Base-by-base conservation (phyloP, 805 yeast genomes). In the Cyberlindnera misumaiensis region DNA sequence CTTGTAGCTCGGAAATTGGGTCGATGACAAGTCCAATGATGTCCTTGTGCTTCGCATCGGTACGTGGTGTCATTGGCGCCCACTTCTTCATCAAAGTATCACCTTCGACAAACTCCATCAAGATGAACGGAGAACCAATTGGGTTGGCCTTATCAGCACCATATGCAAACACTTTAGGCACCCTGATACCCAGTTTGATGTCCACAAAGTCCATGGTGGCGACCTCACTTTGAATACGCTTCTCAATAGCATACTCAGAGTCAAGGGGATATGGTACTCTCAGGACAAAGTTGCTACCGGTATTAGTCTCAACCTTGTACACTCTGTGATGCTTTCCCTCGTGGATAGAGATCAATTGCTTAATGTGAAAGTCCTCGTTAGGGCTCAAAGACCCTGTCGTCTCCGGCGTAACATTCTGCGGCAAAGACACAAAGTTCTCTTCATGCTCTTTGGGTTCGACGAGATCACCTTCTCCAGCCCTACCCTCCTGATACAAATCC, bases 241-340 rank as follows among this genome's bases (percentile, higher is more conserved):
- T 70, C 34, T 76, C 70, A 40, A 77, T 77, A 25, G 80, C 72
- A 38, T 68, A 68, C 41, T 81, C 84, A 15, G 87, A 70, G 36
- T 82, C 83, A 42, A 80, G 64, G 37, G 76, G 73, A 58, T 93
- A 93, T 16, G 97, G 98, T 38, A 93, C 74, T 59, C 98, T 76
- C 59, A 93, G 69, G 22, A 85, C 74, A 47, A 82, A 78, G 9
- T 73, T 64, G 48, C 75, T 80, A 3, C 65, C 79, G 36, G 76
- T 72, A 46, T 73, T 73, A 39, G 88, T 66, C 15, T 75, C 74
- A 28, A 88, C 64, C 56, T 82, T 78, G 63, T 89, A 90, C 43
- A 90, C 68, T 56, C 96, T 74, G 64, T 90, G 90, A 58, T 87
- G 96, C 63, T 86, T 87, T 39, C 97, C 98, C 60, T 90, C 97